These are phyloP conservation scores for Fusarium xyrophilum DNA, from an alignment of 2,329 filamentous ascomycete species.

Conservation along the genomic window DNA sequence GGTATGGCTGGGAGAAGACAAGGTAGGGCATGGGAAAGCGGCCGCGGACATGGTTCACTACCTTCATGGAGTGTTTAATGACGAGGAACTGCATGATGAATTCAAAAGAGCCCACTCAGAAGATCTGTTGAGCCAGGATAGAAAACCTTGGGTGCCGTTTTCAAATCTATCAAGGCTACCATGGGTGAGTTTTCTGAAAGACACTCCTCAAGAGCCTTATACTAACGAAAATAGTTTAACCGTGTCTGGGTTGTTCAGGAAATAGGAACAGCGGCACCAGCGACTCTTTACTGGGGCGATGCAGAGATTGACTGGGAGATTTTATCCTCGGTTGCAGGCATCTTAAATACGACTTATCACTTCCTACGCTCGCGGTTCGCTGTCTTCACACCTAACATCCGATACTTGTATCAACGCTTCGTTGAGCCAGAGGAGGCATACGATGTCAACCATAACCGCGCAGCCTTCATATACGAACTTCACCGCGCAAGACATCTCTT, in stretches of 20 bases:
- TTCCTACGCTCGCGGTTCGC: conserved; percentile 42
- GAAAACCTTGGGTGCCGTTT: conserved; percentile 44
- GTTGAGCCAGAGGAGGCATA: conserved; percentile 43
- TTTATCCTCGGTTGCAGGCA: conserved; percentile 42
- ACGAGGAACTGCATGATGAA: conserved; percentile 41
- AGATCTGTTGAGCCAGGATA: conserved; percentile 40
- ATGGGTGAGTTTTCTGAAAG: conserved; percentile 42
- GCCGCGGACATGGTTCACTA: conserved; percentile 42
- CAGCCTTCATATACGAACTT: conserved; percentile 48
- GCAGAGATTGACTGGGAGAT: conserved; percentile 45
- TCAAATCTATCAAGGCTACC: conserved; percentile 44
- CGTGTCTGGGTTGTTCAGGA: conserved; percentile 50
- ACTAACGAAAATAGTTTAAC: conserved; percentile 41
- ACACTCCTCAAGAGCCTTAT: neutral
- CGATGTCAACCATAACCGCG: conserved; percentile 43
- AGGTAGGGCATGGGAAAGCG: conserved; percentile 38
- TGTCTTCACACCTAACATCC: conserved; percentile 45
- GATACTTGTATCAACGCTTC: conserved; percentile 45
- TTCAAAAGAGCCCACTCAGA: conserved; percentile 45
- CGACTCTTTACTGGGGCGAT: conserved; percentile 47
- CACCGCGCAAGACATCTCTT: conserved; percentile 46
- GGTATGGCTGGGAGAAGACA: conserved; percentile 48
- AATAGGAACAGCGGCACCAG: conserved; percentile 45
- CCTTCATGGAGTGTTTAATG: conserved; percentile 41
- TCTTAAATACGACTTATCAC: conserved; percentile 47